phyloP scores from a whole-genome alignment of 331 rosid species.

The Phaseolus coccineus region DNA sequence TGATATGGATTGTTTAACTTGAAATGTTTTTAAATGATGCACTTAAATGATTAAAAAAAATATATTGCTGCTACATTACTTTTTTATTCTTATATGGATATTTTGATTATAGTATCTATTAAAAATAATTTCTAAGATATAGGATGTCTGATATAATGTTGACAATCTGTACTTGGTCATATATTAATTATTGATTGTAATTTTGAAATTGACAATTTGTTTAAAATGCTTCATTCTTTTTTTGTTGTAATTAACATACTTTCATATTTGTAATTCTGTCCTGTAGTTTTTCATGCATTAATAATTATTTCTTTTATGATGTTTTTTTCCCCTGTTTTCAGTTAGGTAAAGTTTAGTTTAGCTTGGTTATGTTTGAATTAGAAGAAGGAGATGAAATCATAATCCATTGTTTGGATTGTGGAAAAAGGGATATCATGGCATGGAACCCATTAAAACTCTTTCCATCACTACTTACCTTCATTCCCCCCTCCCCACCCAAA shows the following conservation, averaged over 20 bases:
- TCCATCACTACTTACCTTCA: neutral
- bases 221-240: constrained; percentile 1
- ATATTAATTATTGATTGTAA: constrained; percentile 1
- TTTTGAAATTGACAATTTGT: constrained; percentile 15
- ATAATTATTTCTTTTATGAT: constrained; percentile 7
- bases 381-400: neutral
- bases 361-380: neutral
- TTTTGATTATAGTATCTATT: constrained; percentile 5
- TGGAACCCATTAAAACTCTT: neutral
- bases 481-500: neutral
- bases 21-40: constrained; percentile 17
- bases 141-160: constrained; percentile 8
- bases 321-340: neutral
- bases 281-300: neutral
- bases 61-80: constrained; percentile 13
- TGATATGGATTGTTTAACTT: constrained; percentile 1
- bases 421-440: neutral
- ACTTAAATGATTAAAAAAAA: constrained; percentile 11
- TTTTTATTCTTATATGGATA: neutral
- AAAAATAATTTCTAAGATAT: constrained; percentile 4
- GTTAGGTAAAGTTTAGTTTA: neutral
- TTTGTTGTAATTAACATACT: neutral
- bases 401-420: neutral
- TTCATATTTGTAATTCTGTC: constrained; percentile 12
- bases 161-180: constrained; percentile 20